phyloP scores from a whole-genome alignment of 495 filamentous ascomycete genomes.

The Aspergillus heteromorphus region DNA sequence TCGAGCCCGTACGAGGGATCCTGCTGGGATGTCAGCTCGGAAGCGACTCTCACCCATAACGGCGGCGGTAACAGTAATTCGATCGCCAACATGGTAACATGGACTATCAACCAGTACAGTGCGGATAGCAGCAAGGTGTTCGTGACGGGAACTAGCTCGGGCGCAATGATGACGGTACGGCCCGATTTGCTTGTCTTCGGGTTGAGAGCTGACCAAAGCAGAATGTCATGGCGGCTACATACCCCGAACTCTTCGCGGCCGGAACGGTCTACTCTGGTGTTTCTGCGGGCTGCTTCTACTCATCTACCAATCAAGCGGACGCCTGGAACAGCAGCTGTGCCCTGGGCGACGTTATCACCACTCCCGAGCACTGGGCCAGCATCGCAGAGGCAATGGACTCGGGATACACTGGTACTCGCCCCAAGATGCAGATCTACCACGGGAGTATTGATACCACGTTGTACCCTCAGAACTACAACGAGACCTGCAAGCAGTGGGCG shows the following conservation, averaged over 20 bases:
- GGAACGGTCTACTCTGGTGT: conserved; percentile 56
- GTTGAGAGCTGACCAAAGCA: background rate
- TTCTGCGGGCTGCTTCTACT: conserved; percentile 55
- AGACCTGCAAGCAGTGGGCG: conserved; percentile 56
- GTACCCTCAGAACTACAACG: conserved; percentile 41
- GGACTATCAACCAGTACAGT: conserved; percentile 41
- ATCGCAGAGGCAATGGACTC: conserved; percentile 48
- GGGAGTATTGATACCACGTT: conserved; percentile 47
- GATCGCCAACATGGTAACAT: conserved; percentile 59
- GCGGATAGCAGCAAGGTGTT: conserved; percentile 47
- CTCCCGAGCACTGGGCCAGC: conserved; percentile 45
- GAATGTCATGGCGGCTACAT: conserved; percentile 53
- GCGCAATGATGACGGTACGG: conserved; percentile 51
- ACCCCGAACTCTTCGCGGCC: conserved; percentile 54
- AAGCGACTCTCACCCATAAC: conserved; percentile 47
- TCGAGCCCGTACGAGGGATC: conserved; percentile 39
- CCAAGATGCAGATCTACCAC: conserved; percentile 54
- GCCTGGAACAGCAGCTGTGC: conserved; percentile 39
- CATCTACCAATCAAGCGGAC: conserved; percentile 34
- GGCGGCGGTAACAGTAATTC: conserved; percentile 54
- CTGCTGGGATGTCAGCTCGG: conserved; percentile 59
- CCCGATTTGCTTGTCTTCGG: background rate
- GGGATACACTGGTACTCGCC: conserved; percentile 48
- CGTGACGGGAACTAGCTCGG: conserved; percentile 48
- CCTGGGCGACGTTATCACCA: conserved; percentile 39